These are phyloP conservation scores for Mycena filopes DNA, from an alignment of 768 basidiomycete genomes.

Conservation along the genomic window DNA sequence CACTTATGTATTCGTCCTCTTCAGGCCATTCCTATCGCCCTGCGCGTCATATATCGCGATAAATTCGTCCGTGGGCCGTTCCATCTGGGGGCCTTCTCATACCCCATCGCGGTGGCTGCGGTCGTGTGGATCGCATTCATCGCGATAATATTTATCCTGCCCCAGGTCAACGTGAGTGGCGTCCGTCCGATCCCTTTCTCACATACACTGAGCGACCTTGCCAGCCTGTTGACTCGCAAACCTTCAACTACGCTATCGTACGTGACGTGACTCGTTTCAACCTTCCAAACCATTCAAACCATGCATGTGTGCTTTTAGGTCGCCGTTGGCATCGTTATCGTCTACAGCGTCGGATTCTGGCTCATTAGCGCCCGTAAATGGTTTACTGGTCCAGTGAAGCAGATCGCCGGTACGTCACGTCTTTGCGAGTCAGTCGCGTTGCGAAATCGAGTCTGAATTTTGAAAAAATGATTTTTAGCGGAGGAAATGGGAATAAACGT, in stretches of 20 bases:
- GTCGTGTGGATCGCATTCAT: constrained; percentile 81
- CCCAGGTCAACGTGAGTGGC: constrained; percentile 64
- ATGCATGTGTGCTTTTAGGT: constrained; percentile 46
- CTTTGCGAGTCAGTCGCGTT: no score
- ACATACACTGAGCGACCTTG: no score
- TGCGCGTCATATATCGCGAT: constrained; percentile 69
- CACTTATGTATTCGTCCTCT: not conserved
- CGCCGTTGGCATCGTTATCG: constrained; percentile 77
- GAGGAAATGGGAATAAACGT: constrained; percentile 63
- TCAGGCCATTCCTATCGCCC: constrained; percentile 72
- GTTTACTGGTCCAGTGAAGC: constrained; percentile 77
- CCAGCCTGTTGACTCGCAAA: constrained; percentile 74
- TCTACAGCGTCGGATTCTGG: constrained; percentile 78
- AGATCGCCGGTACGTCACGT: constrained; percentile 66
- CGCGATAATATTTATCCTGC: constrained; percentile 78
- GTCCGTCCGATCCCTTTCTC: no score
- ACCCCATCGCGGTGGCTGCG: constrained; percentile 65
- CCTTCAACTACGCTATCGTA: constrained; percentile 77
- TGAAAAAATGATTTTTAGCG: constrained; percentile 48
- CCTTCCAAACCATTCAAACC: not conserved
- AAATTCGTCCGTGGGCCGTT: constrained; percentile 76
- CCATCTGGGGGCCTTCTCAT: constrained; percentile 73
- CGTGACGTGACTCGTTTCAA: not conserved
- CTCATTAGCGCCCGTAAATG: constrained; percentile 74
- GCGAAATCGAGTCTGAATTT: no score